Evolutionary conservation across 2,329 filamentous ascomycete genomes (phyloP), one percentile per base, ranked within the genome.

Genomic region (Claviceps maximensis): DNA sequence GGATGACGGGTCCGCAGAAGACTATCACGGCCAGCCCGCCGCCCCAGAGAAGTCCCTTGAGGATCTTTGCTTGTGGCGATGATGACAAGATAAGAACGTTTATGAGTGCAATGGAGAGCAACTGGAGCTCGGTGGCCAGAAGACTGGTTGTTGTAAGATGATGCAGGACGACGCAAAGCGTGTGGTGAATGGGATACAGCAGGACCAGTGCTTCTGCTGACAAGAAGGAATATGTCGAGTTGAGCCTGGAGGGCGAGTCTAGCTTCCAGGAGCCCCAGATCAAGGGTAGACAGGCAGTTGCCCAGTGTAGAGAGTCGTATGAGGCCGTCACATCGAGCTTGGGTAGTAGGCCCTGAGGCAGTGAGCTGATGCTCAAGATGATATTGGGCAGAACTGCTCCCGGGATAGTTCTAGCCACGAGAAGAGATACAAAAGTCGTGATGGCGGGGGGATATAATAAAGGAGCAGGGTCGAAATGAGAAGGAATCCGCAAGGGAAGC

Each of bases 101-200:
- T 61, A 96, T 84, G 15, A 98, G 74, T 2, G 83, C 82, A 41
- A 86, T 80, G 0, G 91, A 91, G 17, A 97, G 77, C 10, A 98
- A 75, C 61, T 96, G 89, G 44, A 96, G 76, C 67, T 98, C 93
- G 5, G 93, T 83, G 1, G 86, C 79, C 50, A 97, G 75, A 44
- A 97, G 76, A 67, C 90, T 96, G 1, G 89, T 95, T 0, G 88
- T 91, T 1, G 90, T 91, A 57, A 97, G 76, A 63, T 87, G 83
- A 61, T 87, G 82, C 53, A 97, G 67, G 31, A 87, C 80, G 31
- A 78, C 74, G 63, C 87, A 82, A 25, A 95, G 72, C 31, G 82
- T 82, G 67, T 87, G 85, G 62, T 96, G 90, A 46, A 97, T 72
- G 17, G 91, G 88, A 64, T 91, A 95, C 53, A 96, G 68, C 53